Evolutionary conservation across 148 eudicot genomes (phyloP).

Genomic region (Chenopodium berlandieri): DNA sequence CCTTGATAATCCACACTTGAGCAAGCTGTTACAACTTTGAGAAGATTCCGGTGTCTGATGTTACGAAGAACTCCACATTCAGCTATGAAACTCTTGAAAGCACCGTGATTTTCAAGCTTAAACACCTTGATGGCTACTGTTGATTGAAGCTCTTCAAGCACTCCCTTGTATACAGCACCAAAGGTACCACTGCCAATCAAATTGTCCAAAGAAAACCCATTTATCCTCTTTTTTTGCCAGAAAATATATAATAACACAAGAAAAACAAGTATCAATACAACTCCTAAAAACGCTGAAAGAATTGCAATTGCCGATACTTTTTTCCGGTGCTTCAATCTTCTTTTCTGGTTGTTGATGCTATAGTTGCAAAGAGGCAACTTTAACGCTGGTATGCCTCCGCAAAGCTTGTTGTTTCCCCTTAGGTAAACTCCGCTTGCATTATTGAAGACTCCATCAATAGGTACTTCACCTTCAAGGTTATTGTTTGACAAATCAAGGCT

Average conservation of each 20-base stretch:
- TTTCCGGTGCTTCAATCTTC: background rate
- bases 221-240: background rate
- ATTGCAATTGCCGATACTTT: background rate
- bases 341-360: background rate
- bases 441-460: slow-evolving; percentile 30
- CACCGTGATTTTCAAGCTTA: slow-evolving; percentile 6
- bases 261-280: background rate
- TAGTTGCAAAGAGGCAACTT: slow-evolving; percentile 25
- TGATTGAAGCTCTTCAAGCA: background rate
- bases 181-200: slow-evolving; percentile 29
- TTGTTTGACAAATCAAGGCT: slow-evolving; percentile 32
- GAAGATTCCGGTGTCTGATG: slow-evolving; percentile 25
- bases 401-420: slow-evolving; percentile 34
- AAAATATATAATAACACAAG: background rate
- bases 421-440: slow-evolving; percentile 30
- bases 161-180: slow-evolving; percentile 34
- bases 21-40: slow-evolving; percentile 29
- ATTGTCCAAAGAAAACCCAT: slow-evolving; percentile 22
- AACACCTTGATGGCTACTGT: slow-evolving; percentile 15
- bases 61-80: slow-evolving; percentile 15
- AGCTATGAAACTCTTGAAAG: slow-evolving; percentile 21
- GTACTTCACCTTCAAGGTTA: slow-evolving; percentile 40
- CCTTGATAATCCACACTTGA: slow-evolving; percentile 28
- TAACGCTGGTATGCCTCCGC: slow-evolving; percentile 38
- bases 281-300: slow-evolving; percentile 8